Base-by-base conservation (phyloP, 768 basidiomycete genomes). In the Kwoniella shandongensis region DNA sequence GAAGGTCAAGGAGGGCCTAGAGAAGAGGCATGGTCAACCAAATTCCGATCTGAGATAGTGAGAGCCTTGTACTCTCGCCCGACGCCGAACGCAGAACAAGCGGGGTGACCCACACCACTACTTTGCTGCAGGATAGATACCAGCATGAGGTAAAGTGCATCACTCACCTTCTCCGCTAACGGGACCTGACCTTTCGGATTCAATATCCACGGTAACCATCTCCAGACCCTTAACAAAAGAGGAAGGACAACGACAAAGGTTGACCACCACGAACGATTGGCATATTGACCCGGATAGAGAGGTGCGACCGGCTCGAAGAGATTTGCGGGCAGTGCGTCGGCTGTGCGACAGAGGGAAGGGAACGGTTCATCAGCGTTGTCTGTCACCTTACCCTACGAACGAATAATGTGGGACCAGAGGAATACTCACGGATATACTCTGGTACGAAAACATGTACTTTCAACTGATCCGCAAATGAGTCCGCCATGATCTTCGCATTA, bases 401-500 rank as follows among this genome's bases (percentile, higher is more conserved):
- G n/a, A n/a, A n/a, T n/a, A 42, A 42, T 42, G 8, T 6, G 32
- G 6, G 32, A 32, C 32, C 7, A 23, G 40, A 42, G n/a, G 7
- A 4, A 30, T 17, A 62, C 63, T 60, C 36, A 68, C 69, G 62
- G 40, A 71, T 65, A 45, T 68, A 71, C 25, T 71, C 69, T 1
- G 69, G 69, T 0, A 66, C 63, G 32, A 63, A 62, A 36, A 71
- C 69, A 10, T 65, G 42, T 18, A 71, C 36, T 29, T 57, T 52
- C 17, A 71, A 46, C 35, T 64, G 40, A 3, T 61, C 62, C 17
- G 69, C 69, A 18, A 68, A 63, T 4, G 38, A 44, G 39, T 71
- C 69, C 1, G 69, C 69, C 20, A 68, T 51, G 54, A 71, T 59
- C 46, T 62, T 67, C 27, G 62, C 46, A 39, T 71, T 71, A 18